These are phyloP conservation scores for Vanderwaltozyma yarrowii DNA, from an alignment of 805 yeast genomes.

Conservation along the genomic window DNA sequence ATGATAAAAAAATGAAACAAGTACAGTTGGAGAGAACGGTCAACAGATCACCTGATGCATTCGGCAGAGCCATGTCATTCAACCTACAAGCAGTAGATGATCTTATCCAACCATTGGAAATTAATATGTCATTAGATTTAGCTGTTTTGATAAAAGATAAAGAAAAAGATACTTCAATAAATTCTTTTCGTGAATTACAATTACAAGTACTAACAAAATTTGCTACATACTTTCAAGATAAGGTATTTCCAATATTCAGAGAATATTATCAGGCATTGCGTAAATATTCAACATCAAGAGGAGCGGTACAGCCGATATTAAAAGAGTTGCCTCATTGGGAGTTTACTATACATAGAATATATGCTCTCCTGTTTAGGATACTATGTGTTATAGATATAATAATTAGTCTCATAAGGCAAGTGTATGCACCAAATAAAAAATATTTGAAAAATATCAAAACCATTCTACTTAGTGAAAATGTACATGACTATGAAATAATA, in stretches of 20 bases:
- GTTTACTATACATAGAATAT: constrained; percentile 38
- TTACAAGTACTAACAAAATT: constrained; percentile 23
- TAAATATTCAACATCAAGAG: constrained; percentile 14
- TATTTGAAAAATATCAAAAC: constrained; percentile 12
- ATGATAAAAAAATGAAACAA: constrained; percentile 24
- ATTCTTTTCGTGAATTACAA: constrained; percentile 21
- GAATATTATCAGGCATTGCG: constrained; percentile 20
- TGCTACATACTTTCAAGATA: constrained; percentile 16
- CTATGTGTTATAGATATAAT: constrained; percentile 12
- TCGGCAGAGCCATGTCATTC: constrained; percentile 22
- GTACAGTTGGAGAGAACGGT: constrained; percentile 23
- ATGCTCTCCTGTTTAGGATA: constrained; percentile 25
- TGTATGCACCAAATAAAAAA: constrained; percentile 19
- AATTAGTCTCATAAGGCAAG: constrained; percentile 16
- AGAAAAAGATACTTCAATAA: constrained; percentile 16
- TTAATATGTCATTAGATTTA: constrained; percentile 19
- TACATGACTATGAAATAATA: constrained; percentile 16
- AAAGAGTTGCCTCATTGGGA: constrained; percentile 30
- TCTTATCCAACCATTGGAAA: constrained; percentile 26
- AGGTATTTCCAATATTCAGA: constrained; percentile 16
- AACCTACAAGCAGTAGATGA: constrained; percentile 25
- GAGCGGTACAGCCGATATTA: constrained; percentile 10
- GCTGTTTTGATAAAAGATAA: constrained; percentile 27
- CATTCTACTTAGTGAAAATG: constrained; percentile 16
- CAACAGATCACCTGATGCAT: constrained; percentile 22